These are phyloP conservation scores for Stephanocyclus meneghinianus DNA, from an alignment of 352 stramenopile genomes.

Conservation along the genomic window DNA sequence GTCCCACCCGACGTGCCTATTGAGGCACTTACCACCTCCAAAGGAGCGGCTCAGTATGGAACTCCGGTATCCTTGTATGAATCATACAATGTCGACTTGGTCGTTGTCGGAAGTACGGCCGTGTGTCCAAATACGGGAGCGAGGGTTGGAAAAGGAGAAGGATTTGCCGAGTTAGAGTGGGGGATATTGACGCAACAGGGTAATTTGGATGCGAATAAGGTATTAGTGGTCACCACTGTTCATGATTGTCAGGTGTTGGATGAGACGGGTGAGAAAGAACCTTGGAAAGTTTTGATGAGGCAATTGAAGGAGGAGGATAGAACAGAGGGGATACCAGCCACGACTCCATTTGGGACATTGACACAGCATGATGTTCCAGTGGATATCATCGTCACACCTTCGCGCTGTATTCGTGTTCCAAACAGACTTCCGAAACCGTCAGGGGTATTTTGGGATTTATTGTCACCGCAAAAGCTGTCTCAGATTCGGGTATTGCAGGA, in stretches of 20 bases:
- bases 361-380: slow-evolving; percentile 78
- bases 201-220: slow-evolving; percentile 66
- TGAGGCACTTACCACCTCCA: slow-evolving; percentile 57
- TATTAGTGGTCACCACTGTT: slow-evolving; percentile 69
- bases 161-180: slow-evolving; percentile 79
- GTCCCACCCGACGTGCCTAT: slow-evolving; percentile 53
- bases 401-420: slow-evolving; percentile 61
- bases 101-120: slow-evolving; percentile 72
- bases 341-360: slow-evolving; percentile 42
- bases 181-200: slow-evolving; percentile 66
- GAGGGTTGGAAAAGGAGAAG: slow-evolving; percentile 74
- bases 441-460: slow-evolving; percentile 73
- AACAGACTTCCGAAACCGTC: slow-evolving; percentile 64
- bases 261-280: slow-evolving; percentile 41
- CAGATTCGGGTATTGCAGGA: slow-evolving; percentile 70
- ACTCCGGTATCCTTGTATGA: slow-evolving; percentile 69
- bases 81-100: slow-evolving; percentile 70
- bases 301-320: slow-evolving; percentile 2
- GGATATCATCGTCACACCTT: slow-evolving; percentile 78
- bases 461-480: slow-evolving; percentile 73
- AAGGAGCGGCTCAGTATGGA: slow-evolving; percentile 68
- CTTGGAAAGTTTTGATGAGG: slow-evolving; percentile 41
- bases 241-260: slow-evolving; percentile 74
- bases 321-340: neutral
- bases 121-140: slow-evolving; percentile 73